Evolutionary conservation across 106 monocot species (phyloP), one percentile per base, ranked within the genome.

Genomic region (Xerophyta viscosa): DNA sequence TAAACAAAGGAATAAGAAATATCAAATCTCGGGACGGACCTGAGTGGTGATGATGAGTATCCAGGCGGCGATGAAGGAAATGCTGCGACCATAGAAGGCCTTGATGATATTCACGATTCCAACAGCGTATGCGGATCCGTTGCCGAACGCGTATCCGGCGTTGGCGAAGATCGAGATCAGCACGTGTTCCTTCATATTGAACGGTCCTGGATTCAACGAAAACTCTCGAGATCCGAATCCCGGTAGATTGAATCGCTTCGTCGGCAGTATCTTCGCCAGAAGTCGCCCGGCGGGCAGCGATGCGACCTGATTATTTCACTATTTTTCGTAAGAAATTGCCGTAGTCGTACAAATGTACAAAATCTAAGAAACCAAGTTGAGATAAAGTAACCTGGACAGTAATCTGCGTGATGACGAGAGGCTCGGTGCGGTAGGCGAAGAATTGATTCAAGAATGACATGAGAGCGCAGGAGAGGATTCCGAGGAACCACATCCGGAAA

Each of bases 151-250:
- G 58, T 46, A 78, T 12, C 93, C 93, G 44, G 94, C 94, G 53
- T 94, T 94, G 48, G 94, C 94, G 59, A 94, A 94, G 49, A 94
- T 94, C 19, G 94, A 84, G 49, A 94, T 94, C 22, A 94, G 66
- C 23, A 94, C 94, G 46, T 88, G 94, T 75, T 94, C 94, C 72
- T 94, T 94, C 59, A 88, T 84, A 71, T 84, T 88, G 70, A 94
- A 94, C 10, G 93, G 93, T 20, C 94, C 94, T 10, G 94, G 94
- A 37, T 94, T 88, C 37, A 94, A 77, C 39, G 81, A 76, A 70
- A 80, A 94, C 55, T 62, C 24, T 20, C 78, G 66, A 15, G 56
- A 72, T 20, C 88, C 81, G 66, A 72, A 64, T 1, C 80, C 80
- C 0, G 73, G 74, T 12, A 84, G 18, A 17, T 62, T 64, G 66